Base-by-base conservation (phyloP, 129 eudicot genomes). In the Calendula officinalis region DNA sequence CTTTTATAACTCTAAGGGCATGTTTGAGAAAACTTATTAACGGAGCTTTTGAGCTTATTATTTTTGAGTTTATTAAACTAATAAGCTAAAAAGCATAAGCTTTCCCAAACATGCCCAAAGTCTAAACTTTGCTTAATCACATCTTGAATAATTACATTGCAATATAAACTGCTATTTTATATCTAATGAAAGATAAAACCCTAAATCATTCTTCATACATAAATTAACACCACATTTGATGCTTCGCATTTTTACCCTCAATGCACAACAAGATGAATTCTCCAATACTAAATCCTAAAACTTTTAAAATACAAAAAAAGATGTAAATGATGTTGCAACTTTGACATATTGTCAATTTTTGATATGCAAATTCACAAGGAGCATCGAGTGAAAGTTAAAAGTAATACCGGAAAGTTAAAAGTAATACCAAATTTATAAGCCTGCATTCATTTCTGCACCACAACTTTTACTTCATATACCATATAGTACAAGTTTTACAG, bases 321-420 rank as follows among this genome's bases (percentile, higher is more conserved):
- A 32, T 33, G 13, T 14, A 57, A 11, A 55, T n/a, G 44, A n/a
- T 13, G 54, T 41, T 11, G n/a, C 34, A 54, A 54, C 40, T 54
- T 62, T 32, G 30, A 41, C 15, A 41, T 17, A 34, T 4, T 67
- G 55, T 42, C 55, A 55, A 42, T 67, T 67, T 67, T 40, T 54
- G 72, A 67, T 22, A 22, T 22, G 30, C 55, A 54, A 42, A 32
- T 38, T 34, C 40, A 22, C 12, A 22, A 22, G 30, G 47, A 27
- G 8, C 1, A 11, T 12, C 8, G 5, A 53, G 7, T 10, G 17
- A 3, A 16, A 16, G 14, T 6, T 3, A 16, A 8, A 47, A 2
- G 13, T 2, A 39, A 55, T 71, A 90, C 97, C 95, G 72, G 68
- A 90, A 90, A 64, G 97, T n/a, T n/a, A n/a, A n/a, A n/a, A n/a